Percentiles rank a stretch among this genome's conserved stretches.
Evolutionary conservation across 2,329 filamentous ascomycete species (phyloP).

Genomic region (Epicoccum nigrum): DNA sequence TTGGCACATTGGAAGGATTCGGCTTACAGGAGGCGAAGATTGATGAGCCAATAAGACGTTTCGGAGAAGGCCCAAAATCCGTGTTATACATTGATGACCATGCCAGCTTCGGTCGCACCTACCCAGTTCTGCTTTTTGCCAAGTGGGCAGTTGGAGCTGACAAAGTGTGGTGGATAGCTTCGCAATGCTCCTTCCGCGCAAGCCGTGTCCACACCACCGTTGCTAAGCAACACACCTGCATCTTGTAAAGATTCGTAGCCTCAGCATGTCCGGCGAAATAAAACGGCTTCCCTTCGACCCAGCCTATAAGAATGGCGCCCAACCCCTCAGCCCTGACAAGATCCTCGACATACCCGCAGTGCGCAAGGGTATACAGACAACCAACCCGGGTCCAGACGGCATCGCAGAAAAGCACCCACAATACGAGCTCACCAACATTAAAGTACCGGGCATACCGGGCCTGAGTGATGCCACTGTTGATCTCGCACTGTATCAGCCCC

Average conservation of each 20-base stretch:
- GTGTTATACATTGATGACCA: no score
- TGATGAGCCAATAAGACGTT: no score
- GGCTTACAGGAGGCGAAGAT: no score
- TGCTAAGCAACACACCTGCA: no score
- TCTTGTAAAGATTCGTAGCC: background rate
- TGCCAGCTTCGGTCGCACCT: no score
- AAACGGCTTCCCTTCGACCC: conserved; percentile 7
- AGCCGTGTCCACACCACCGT: no score
- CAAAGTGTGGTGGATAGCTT: no score
- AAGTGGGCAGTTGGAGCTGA: no score
- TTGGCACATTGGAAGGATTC: no score
- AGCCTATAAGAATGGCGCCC: background rate
- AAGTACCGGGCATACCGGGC: background rate
- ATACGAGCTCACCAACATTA: conserved; percentile 1
- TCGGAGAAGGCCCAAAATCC: no score
- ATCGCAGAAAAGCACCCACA: background rate
- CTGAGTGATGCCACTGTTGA: background rate
- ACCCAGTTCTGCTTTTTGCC: no score
- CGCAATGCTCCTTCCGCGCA: no score
- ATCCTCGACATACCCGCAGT: background rate
- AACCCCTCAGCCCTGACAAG: background rate
- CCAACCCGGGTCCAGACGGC: background rate
- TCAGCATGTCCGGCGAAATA: background rate
- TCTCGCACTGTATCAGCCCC: background rate
- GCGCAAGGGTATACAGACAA: background rate